Percentiles rank a stretch among this genome's conserved stretches.
These are phyloP conservation scores for Melampsora medusae DNA, from an alignment of 1,284 basidiomycete genomes.

Conservation along the genomic window DNA sequence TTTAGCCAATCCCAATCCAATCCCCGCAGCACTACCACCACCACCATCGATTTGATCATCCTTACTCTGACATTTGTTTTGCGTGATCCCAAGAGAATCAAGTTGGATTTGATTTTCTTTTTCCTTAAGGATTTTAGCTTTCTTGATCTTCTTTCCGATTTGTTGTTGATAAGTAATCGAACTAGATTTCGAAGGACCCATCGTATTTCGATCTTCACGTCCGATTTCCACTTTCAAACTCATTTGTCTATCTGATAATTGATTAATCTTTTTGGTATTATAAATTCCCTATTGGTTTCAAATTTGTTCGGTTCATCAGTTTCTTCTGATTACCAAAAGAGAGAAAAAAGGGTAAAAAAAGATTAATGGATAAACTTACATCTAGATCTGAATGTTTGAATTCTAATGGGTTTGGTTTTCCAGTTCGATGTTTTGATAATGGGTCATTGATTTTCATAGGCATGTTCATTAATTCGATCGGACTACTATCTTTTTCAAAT, in stretches of 20 bases:
- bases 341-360: neutral
- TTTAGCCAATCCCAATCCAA: too few species aligned
- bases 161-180: slow-evolving; percentile 37
- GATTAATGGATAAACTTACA: too few species aligned
- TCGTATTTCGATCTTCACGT: neutral
- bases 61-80: too few species aligned
- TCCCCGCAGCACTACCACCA: too few species aligned
- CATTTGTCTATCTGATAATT: neutral
- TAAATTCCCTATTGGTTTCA: neutral
- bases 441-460: neutral
- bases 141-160: neutral
- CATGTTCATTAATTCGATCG: neutral
- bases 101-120: too few species aligned
- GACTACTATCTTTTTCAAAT: neutral
- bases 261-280: neutral
- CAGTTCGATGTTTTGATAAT: neutral
- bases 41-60: too few species aligned
- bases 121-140: neutral
- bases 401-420: neutral
- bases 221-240: neutral
- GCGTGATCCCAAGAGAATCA: too few species aligned
- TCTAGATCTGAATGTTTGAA: slow-evolving; percentile 6
- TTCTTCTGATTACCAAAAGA: neutral
- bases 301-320: neutral
- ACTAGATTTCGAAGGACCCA: slow-evolving; percentile 8